Evolutionary conservation across 1,284 basidiomycete genomes (phyloP), one percentile per base, ranked within the genome.

Genomic region (Malassezia equina): DNA sequence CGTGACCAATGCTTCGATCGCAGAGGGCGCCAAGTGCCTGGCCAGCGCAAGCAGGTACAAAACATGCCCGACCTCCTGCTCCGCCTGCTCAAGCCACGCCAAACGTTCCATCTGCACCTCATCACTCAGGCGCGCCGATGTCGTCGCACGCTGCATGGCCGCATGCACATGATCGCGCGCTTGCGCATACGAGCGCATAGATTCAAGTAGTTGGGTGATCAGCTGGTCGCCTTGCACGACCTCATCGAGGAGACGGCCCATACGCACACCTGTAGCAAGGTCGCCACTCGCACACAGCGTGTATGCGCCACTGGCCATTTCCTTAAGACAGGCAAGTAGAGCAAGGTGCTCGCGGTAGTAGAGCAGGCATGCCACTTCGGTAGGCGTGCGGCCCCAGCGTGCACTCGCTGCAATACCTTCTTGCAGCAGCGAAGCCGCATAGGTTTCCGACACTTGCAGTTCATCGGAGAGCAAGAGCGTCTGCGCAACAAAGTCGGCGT

Each of bases 381-480:
- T 52, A 4, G 67, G 64, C 8, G 62, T 40, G 24, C 72, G 64
- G 19, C 58, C 64, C 66, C 66, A 75, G 23, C 64, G 65, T 15
- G 67, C 60, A 15, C 66, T 47, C 2, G 61, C 61, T 0, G 59
- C 55, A n/a, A 71, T 56, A 39, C 66, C 70, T 23, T 64, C 71
- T 39, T 73, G 69, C 11, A 74, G 57, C 23, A 74, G 62, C 4
- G 69, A 73, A 8, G 72, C 72, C 13, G 70, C 68, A 49, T 65
- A 73, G 36, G 58, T 57, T 47, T 72, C 71, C 23, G 71, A 73
- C 29, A 73, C 62, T 24, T 51, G 23, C 3, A 73, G 57, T 44
- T 67, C 60, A 25, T 62, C 62, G 7, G 71, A 56, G 15, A 74
- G 61, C 21, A 68, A 47, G 5, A 71, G 59, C 47, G 67, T 63